These are phyloP conservation scores for Gossypium trilobum DNA, from an alignment of 441 rosid species.

Conservation along the genomic window DNA sequence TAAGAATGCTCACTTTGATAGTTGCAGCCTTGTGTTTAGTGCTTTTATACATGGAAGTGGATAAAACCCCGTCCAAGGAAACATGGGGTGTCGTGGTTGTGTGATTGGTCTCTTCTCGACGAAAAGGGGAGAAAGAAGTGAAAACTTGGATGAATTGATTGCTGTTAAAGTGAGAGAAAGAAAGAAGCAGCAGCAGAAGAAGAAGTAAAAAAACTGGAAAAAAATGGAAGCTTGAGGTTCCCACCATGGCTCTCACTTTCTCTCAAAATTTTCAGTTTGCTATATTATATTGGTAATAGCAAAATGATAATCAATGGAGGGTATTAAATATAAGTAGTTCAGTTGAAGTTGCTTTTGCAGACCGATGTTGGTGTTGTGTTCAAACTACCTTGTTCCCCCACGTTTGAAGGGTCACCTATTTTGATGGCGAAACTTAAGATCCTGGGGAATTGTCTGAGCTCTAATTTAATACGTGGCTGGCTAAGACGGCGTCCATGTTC, in stretches of 20 bases:
- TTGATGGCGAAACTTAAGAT: not conserved
- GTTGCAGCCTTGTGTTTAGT: not conserved
- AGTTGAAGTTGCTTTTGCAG: not conserved
- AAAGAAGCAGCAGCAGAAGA: slow-evolving; percentile 11
- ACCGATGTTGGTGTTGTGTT: not conserved
- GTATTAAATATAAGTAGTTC: too few relatives aligned
- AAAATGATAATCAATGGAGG: too few relatives aligned
- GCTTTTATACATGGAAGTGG: slow-evolving; percentile 6
- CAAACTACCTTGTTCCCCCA: not conserved
- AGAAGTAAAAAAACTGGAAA: slow-evolving; percentile 10
- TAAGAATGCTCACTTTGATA: slow-evolving; percentile 7
- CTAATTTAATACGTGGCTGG: not conserved
- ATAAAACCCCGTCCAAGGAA: not conserved
- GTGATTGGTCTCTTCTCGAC: not conserved
- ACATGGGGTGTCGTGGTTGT: not conserved
- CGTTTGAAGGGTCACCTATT: not conserved
- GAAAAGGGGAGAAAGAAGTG: slow-evolving; percentile 8
- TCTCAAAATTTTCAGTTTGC: too few relatives aligned
- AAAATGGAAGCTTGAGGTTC: not conserved
- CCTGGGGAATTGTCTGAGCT: not conserved
- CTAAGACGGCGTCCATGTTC: not conserved
- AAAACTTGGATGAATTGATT: not conserved
- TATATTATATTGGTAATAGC: too few relatives aligned
- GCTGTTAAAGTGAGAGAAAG: not conserved
- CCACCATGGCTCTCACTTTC: slow-evolving; percentile 11